Evolutionary conservation across 768 basidiomycete species (phyloP), one percentile per base, ranked within the genome.

Genomic region (Pseudohyphozyma bogoriensis): DNA sequence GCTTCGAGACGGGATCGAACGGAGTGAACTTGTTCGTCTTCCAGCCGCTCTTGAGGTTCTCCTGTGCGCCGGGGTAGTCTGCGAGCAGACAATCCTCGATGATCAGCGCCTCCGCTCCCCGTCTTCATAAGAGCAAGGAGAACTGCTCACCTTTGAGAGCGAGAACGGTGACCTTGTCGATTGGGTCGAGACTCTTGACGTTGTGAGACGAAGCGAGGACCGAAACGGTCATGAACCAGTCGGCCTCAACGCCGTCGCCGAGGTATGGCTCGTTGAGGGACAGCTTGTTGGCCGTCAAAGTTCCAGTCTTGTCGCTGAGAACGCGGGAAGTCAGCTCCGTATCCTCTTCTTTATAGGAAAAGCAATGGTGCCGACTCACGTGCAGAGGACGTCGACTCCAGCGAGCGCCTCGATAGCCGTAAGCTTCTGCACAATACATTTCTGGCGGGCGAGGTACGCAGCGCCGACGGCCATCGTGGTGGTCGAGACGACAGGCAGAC

Each of bases 371-470:
- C 22, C 68, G 10, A 37, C 37, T 10, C 37, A 37, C 0, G 70
- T 70, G 55, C 71, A 73, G 31, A 79, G 72, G 46, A 79, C 75
- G 55, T 78, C 77, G 42, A 79, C 79, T 51, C 78, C 79, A 22
- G 79, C 79, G n/a, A 79, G 73, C 20, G 75, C 75, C 63, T 79
- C 79, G 66, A 79, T 79, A 37, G 79, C 78, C 2, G 79, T 78
- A 26, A 79, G 69, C 65, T 78, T 78, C 67, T 78, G 78, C 5
- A 79, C 79, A 65, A 79, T 79, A 16, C 76, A 77, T 60, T 79
- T 73, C 24, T 74, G 69, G 35, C 73, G 68, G 8, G 77, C 76
- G 55, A 78, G 73, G 66, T 76, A 77, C 5, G 77, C 76, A 26
- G 79, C 77, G 51, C 79, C 77, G 64, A 78, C 76, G 32, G 79